Evolutionary conservation across 306 rosid species (phyloP), one percentile per base, ranked within the genome.

Genomic region (Astragalus membranaceus): DNA sequence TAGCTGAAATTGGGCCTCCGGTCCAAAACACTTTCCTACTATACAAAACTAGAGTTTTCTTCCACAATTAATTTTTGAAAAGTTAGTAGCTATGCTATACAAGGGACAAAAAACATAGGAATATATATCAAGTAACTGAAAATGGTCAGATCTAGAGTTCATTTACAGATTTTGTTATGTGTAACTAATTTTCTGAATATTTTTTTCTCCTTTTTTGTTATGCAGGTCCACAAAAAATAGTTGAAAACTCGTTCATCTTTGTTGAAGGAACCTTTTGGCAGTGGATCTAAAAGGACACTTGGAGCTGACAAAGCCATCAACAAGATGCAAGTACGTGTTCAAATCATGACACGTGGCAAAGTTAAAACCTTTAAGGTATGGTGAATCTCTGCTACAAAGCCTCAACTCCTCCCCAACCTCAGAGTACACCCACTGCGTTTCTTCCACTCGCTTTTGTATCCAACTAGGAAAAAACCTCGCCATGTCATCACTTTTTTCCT

Each of bases 351-450:
- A 83, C 74, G 87, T 84, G 54, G 87, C 91, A 14, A 84, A 49
- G 57, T 84, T 73, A 8, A 75, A 53, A 5, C 80, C 76, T 39
- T 35, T 83, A 17, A 85, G 59, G 75, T 87, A 73, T 61, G 96
- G 96, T 3, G 91, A 92, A 74, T 85, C 84, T 60, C 79, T 80
- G 75, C 89, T 89, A 26, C 88, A 55, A 0, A 92, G 78, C 16
- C 88, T 70, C 4, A 92, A 78, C 70, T 92, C 97, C 60, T 80
- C 78, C 13, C 97, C 97, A 13, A 92, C 90, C 62, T 92, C 96
- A 1, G 94, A 85, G 76, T 89, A 89, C 30, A 72, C 73, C 97
- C 88, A 92, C 32, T 70, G 89, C 0, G 86, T 53, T 23, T 85
- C 88, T 43, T 85, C 78, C 37, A 80, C 87, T 14, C 75, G 44